These are phyloP conservation scores for Eucalyptus marginata DNA, from an alignment of 345 rosid species.

Conservation along the genomic window DNA sequence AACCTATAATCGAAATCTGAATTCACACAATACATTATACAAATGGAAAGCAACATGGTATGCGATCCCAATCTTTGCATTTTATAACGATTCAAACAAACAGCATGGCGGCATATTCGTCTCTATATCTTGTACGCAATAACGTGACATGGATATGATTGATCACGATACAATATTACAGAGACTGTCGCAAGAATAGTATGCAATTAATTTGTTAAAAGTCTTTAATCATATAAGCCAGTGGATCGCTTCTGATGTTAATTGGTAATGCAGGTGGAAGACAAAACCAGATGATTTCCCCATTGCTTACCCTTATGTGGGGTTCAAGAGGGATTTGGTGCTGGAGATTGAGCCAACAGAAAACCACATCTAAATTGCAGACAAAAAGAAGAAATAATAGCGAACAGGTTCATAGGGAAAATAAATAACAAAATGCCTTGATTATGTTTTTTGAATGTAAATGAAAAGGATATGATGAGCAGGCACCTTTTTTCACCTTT, in stretches of 20 bases:
- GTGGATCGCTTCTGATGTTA: neutral
- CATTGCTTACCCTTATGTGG: slow-evolving; percentile 70
- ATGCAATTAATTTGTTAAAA: neutral
- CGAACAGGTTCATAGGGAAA: neutral
- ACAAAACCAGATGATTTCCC: slow-evolving; percentile 61
- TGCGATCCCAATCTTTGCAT: neutral
- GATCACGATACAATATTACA: neutral
- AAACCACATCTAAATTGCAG: neutral
- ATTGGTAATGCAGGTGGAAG: slow-evolving; percentile 42
- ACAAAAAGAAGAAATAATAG: neutral
- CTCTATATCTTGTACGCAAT: neutral
- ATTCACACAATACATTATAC: neutral
- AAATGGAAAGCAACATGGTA: neutral
- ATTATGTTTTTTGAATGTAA: neutral
- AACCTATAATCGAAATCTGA: neutral
- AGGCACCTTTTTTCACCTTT: neutral
- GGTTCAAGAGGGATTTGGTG: slow-evolving; percentile 49
- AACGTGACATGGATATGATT: fast-evolving
- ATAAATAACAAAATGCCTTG: neutral
- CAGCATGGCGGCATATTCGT: fast-evolving
- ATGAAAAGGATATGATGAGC: neutral
- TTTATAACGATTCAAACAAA: neutral
- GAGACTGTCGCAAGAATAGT: neutral
- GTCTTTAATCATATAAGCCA: neutral
- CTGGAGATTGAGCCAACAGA: slow-evolving; percentile 40